These are phyloP conservation scores for Verticillium zaregamsianum DNA, from an alignment of 2,329 filamentous ascomycete species.

Conservation along the genomic window DNA sequence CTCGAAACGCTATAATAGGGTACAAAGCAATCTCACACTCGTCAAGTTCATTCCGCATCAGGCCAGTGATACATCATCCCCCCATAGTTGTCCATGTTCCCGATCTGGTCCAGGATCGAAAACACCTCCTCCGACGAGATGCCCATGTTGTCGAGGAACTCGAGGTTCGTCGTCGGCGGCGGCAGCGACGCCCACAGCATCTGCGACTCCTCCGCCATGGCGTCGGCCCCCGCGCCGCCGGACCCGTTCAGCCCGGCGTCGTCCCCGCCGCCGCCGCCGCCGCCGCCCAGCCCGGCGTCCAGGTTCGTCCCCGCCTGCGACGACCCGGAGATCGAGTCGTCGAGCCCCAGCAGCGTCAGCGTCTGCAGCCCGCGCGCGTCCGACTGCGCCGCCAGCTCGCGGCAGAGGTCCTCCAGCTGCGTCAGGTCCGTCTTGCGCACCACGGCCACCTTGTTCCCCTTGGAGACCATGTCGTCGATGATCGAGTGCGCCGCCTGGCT, in stretches of 20 bases:
- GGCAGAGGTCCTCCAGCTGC: slow-evolving; percentile 21
- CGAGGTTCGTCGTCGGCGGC: slow-evolving; percentile 17
- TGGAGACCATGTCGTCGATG: slow-evolving; percentile 26
- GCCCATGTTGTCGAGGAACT: slow-evolving; percentile 30
- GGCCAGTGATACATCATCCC: neutral
- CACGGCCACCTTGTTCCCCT: slow-evolving; percentile 26
- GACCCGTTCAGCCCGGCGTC: neutral
- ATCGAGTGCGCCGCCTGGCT: slow-evolving; percentile 20
- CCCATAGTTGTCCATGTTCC: neutral
- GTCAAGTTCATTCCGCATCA: neutral
- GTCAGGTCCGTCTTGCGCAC: slow-evolving; percentile 27
- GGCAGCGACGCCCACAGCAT: neutral
- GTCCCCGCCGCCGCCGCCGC: neutral
- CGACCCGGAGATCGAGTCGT: neutral
- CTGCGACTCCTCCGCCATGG: slow-evolving; percentile 1
- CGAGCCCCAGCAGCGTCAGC: slow-evolving; percentile 11
- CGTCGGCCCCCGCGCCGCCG: neutral
- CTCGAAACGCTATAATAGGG: too few relatives aligned
- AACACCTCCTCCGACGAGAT: slow-evolving; percentile 34
- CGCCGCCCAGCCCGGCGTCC: neutral
- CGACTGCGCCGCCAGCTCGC: slow-evolving; percentile 18
- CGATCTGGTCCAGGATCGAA: slow-evolving; percentile 30
- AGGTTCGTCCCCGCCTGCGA: neutral
- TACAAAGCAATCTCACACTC: too few relatives aligned
- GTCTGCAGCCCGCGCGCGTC: slow-evolving; percentile 22